A percentile compares a stretch with the other conserved stretches of the same genome.
Evolutionary conservation across 2,329 filamentous ascomycete species (phyloP).

Genomic region (Teratosphaeria pseudoeucalypti): DNA sequence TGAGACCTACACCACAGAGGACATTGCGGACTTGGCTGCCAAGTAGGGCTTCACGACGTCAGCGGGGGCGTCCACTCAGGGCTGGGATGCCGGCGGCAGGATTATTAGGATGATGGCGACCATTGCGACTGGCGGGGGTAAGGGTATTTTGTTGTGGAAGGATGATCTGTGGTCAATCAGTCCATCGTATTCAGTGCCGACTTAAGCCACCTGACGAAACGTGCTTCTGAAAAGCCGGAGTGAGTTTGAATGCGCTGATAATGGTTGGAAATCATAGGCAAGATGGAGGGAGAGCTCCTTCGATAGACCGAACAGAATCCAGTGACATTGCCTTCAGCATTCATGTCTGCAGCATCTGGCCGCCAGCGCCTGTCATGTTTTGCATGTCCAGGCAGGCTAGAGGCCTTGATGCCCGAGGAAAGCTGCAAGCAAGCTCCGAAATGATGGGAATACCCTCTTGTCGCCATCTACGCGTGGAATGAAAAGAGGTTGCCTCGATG

Average conservation of each 20-base stretch:
- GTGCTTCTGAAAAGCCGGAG: too few relatives aligned
- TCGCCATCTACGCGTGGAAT: not conserved
- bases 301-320: too few relatives aligned
- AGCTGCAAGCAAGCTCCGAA: not conserved
- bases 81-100: not conserved
- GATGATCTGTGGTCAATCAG: too few relatives aligned
- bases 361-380: too few relatives aligned
- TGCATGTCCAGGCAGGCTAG: too few relatives aligned
- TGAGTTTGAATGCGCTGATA: too few relatives aligned
- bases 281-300: too few relatives aligned
- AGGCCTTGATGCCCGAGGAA: not conserved
- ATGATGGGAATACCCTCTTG: not conserved
- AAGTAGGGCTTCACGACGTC: not conserved
- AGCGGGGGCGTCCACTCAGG: not conserved
- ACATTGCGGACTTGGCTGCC: not conserved
- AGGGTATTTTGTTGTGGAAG: not conserved
- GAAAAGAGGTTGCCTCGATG: not conserved
- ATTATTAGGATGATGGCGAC: not conserved
- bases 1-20: not conserved
- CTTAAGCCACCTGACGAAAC: too few relatives aligned
- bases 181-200: too few relatives aligned
- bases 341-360: too few relatives aligned
- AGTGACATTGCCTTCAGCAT: too few relatives aligned
- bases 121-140: not conserved
- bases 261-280: too few relatives aligned